Evolutionary conservation across 441 rosid genomes (phyloP).

Genomic region (Raphanus hybrid): DNA sequence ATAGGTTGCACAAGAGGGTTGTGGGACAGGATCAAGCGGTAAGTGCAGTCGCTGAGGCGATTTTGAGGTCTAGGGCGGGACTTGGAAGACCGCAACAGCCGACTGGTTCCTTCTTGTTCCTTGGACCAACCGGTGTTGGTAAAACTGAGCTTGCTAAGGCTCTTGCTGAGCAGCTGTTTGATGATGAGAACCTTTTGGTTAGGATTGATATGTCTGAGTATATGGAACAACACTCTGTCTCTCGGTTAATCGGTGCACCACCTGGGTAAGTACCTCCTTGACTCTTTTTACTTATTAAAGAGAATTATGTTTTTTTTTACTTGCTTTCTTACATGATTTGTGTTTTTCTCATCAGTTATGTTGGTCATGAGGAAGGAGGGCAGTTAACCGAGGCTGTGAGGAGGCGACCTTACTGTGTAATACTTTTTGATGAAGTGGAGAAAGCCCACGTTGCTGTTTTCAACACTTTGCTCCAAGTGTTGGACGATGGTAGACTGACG

Average conservation of each 20-base stretch:
- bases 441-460: conserved; percentile 86
- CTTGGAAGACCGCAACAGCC: conserved; percentile 96
- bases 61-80: conserved; percentile 90
- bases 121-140: conserved; percentile 98
- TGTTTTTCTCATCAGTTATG: conserved; percentile 52
- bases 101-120: conserved; percentile 88
- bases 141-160: conserved; percentile 97
- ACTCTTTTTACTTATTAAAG: too few relatives aligned
- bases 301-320: too few relatives aligned
- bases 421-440: conserved; percentile 92
- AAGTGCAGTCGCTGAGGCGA: conserved; percentile 83
- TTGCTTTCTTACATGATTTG: conserved; percentile 22
- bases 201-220: conserved; percentile 97
- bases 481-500: conserved; percentile 85
- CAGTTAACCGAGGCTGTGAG: conserved; percentile 90
- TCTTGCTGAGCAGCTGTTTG: conserved; percentile 92
- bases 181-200: conserved; percentile 76
- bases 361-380: conserved; percentile 97
- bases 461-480: conserved; percentile 79
- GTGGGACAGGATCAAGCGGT: conserved; percentile 94
- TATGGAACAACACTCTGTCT: conserved; percentile 93
- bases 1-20: conserved; percentile 80
- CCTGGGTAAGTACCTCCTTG: conserved; percentile 65
- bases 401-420: conserved; percentile 81
- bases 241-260: conserved; percentile 92